These are phyloP conservation scores for Wallacemonas sp. DNA, from an alignment of 208 protist species.

Conservation along the genomic window DNA sequence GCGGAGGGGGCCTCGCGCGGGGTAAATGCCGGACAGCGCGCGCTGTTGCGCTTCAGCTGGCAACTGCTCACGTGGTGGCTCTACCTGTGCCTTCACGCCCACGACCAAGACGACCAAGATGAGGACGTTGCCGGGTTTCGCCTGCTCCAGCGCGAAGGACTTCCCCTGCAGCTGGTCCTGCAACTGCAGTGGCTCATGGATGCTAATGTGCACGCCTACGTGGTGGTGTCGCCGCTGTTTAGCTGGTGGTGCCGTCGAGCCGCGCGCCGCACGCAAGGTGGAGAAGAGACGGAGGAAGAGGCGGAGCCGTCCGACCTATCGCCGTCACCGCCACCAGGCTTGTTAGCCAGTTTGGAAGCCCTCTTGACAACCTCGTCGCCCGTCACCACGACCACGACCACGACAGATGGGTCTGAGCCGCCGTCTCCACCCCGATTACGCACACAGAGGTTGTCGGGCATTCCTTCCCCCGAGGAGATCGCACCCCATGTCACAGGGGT, in stretches of 20 bases:
- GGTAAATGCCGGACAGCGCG: slow-evolving; percentile 36
- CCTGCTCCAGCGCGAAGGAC: slow-evolving; percentile 8
- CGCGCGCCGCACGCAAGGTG: too few relatives aligned
- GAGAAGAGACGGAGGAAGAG: background rate
- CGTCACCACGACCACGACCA: too few relatives aligned
- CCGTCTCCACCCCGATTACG: background rate
- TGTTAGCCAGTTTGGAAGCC: too few relatives aligned
- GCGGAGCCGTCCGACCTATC: background rate
- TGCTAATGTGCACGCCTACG: slow-evolving; percentile 58
- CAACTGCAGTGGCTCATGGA: slow-evolving; percentile 49
- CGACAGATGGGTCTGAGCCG: too few relatives aligned
- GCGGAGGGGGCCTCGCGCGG: slow-evolving; percentile 44
- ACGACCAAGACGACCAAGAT: slow-evolving; percentile 13
- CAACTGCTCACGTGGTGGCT: slow-evolving; percentile 45
- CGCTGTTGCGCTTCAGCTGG: slow-evolving; percentile 51
- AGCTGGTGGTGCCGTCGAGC: slow-evolving; percentile 34
- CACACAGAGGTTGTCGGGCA: background rate
- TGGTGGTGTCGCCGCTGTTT: slow-evolving; percentile 48
- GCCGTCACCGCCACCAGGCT: too few relatives aligned
- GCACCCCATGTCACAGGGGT: slow-evolving; percentile 34
- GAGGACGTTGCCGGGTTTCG: background rate
- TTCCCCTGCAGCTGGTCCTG: slow-evolving; percentile 48
- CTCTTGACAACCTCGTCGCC: too few relatives aligned
- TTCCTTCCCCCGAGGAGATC: slow-evolving; percentile 8
- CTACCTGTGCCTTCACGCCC: slow-evolving; percentile 22